A percentile compares a stretch with the other conserved stretches of the same genome.
Conservation (phyloP, 1,139 yeast genomes). For the Lodderomyces orthopsilosis region DNA sequence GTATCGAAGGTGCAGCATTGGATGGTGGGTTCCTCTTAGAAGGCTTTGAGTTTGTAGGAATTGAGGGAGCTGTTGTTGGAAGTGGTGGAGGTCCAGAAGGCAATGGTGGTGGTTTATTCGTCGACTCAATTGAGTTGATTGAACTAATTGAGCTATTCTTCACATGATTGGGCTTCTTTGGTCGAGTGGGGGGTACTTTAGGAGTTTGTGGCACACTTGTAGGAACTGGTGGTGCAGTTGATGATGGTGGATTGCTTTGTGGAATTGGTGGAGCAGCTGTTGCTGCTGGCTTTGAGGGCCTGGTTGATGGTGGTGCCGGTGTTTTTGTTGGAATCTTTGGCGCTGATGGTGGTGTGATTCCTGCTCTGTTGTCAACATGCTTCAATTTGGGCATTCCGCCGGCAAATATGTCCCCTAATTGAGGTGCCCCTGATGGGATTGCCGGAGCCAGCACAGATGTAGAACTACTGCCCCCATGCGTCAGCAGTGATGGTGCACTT, state of each 20-base stretch:
- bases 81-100: constrained; percentile 17
- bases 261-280: constrained; percentile 29
- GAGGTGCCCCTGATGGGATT: constrained; percentile 43
- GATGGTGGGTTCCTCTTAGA: constrained; percentile 15
- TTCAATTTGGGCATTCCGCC: constrained; percentile 83
- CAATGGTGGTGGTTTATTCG: constrained; percentile 17
- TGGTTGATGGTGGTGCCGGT: constrained; percentile 22
- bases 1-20: constrained; percentile 16
- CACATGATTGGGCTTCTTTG: constrained; percentile 32
- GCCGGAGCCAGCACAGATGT: constrained; percentile 14
- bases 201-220: constrained; percentile 19
- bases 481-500: constrained; percentile 11
- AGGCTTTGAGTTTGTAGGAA: constrained; percentile 10
- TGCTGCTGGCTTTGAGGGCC: constrained; percentile 26
- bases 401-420: constrained; percentile 76
- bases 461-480: constrained; percentile 9
- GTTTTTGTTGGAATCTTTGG: constrained; percentile 16
- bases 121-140: constrained; percentile 16
- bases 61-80: constrained; percentile 21
- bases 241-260: constrained; percentile 20
- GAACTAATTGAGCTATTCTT: constrained; percentile 21
- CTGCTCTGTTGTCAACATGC: constrained; percentile 50
- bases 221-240: constrained; percentile 18
- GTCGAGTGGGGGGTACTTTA: constrained; percentile 31
- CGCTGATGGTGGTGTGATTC: constrained; percentile 26